These are phyloP conservation scores for Haplosporangium sp. DNA, from an alignment of 371 early-diverging fungal species.

Conservation along the genomic window DNA sequence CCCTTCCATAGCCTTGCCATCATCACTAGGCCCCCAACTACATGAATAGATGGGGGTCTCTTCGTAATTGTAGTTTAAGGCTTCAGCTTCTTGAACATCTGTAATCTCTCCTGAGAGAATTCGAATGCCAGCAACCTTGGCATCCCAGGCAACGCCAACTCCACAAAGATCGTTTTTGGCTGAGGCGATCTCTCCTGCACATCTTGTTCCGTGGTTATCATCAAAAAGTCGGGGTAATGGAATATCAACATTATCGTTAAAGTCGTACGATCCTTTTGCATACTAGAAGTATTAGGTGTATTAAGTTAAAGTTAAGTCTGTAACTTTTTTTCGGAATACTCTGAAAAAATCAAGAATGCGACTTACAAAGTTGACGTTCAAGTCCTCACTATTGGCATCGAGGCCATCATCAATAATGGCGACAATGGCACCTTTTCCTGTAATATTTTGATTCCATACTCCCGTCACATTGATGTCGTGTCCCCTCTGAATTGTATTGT, in stretches of 20 bases:
- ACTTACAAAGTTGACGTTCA: conserved; percentile 90
- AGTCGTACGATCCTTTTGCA: conserved; percentile 92
- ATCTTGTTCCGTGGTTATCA: conserved; percentile 96
- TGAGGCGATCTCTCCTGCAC: conserved; percentile 98
- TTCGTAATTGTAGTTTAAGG: conserved; percentile 86
- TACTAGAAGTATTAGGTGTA: conserved; percentile 58
- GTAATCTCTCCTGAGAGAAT: conserved; percentile 91
- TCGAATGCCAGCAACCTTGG: conserved; percentile 92
- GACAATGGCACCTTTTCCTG: conserved; percentile 88
- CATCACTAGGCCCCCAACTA: conserved; percentile 93
- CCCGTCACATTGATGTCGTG: conserved; percentile 94
- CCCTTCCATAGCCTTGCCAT: conserved; percentile 85
- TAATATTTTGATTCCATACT: conserved; percentile 87
- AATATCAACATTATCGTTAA: conserved; percentile 81
- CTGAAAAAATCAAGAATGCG: not conserved
- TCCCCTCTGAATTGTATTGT: conserved; percentile 73
- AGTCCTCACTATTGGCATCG: conserved; percentile 86
- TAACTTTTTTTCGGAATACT: not conserved
- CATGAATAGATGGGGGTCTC: conserved; percentile 93
- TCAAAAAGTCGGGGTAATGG: conserved; percentile 84
- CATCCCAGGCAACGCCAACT: conserved; percentile 93
- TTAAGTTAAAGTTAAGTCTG: not conserved
- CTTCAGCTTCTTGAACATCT: conserved; percentile 88
- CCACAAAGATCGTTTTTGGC: conserved; percentile 91
- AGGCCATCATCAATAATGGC: conserved; percentile 96